phyloP scores from a whole-genome alignment of 306 rosid genomes.

The Vigna nakashimae region DNA sequence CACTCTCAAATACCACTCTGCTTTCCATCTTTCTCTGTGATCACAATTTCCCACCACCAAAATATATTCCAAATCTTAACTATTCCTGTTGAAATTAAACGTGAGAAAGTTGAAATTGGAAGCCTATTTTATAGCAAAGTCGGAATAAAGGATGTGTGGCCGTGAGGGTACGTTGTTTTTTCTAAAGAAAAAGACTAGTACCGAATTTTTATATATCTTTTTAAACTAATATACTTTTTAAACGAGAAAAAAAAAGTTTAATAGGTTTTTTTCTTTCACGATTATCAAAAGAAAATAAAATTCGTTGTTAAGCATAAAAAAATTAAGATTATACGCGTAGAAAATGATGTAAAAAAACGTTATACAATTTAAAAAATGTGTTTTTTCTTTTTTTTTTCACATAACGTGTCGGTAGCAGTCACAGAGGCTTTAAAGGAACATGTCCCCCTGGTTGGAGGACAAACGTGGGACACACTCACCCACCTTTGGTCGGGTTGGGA shows the following conservation, averaged over 20 bases:
- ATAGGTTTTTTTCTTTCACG: no score
- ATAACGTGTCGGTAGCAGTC: constrained; percentile 63
- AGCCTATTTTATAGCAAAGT: constrained; percentile 52
- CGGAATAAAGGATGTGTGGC: neutral
- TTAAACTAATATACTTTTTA: no score
- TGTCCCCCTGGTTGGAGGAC: constrained; percentile 59
- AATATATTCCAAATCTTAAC: neutral
- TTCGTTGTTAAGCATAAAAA: no score
- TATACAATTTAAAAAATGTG: no score
- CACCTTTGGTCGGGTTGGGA: constrained; percentile 42
- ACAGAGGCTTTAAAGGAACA: constrained; percentile 63
- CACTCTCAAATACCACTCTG: constrained; percentile 47
- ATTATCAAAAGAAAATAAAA: no score
- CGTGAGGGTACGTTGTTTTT: no score
- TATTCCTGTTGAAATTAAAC: neutral
- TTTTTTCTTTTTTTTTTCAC: no score
- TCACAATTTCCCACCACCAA: neutral
- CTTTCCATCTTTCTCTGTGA: constrained; percentile 51
- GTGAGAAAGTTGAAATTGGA: constrained; percentile 39
- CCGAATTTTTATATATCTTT: no score
- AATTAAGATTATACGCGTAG: no score
- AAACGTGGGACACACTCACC: constrained; percentile 70
- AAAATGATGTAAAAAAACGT: no score
- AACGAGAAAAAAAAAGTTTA: no score
- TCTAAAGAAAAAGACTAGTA: no score